Conservation (phyloP, 2,329 filamentous ascomycete genomes). For the Macrophomina phaseolina region DNA sequence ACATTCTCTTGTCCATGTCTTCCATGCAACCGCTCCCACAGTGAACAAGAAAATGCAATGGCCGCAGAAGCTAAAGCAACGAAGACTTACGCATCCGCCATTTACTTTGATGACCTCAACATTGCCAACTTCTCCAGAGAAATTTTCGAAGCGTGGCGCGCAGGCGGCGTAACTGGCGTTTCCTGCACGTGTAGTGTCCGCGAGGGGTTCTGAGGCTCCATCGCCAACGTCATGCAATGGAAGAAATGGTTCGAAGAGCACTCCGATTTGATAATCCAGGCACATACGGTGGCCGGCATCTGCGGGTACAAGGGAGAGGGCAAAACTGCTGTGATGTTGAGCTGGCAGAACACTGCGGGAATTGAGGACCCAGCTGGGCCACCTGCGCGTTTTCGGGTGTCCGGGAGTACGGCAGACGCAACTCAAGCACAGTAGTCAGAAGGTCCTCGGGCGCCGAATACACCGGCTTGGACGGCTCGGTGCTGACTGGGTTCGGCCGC, state of each 20-base stretch:
- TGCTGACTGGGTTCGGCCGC: conserved; percentile 45
- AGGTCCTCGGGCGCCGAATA: conserved; percentile 50
- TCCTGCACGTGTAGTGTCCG: conserved; percentile 50
- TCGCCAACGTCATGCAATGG: conserved; percentile 51
- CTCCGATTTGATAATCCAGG: conserved; percentile 48
- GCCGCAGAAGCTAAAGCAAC: conserved; percentile 45
- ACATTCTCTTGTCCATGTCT: not conserved
- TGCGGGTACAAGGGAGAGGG: conserved; percentile 45
- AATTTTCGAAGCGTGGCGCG: conserved; percentile 47
- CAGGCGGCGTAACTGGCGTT: conserved; percentile 49
- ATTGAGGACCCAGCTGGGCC: conserved; percentile 48
- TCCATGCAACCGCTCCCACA: not conserved
- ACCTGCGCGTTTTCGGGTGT: conserved; percentile 49
- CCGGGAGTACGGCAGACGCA: conserved; percentile 52
- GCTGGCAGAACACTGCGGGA: conserved; percentile 51
- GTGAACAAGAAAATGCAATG: conserved; percentile 33
- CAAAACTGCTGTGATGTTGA: conserved; percentile 47
- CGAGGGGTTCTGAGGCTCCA: conserved; percentile 47
- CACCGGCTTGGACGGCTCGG: conserved; percentile 45
- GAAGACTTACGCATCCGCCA: conserved; percentile 43
- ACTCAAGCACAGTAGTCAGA: conserved; percentile 52
- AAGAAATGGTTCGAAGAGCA: conserved; percentile 53
- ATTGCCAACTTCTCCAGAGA: conserved; percentile 49
- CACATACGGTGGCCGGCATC: conserved; percentile 45
- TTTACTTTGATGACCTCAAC: conserved; percentile 51